A percentile compares a stretch with the other conserved stretches of the same genome.
Evolutionary conservation across 2,329 filamentous ascomycete genomes (phyloP).

Genomic region (Chaetomiaceae sp.): DNA sequence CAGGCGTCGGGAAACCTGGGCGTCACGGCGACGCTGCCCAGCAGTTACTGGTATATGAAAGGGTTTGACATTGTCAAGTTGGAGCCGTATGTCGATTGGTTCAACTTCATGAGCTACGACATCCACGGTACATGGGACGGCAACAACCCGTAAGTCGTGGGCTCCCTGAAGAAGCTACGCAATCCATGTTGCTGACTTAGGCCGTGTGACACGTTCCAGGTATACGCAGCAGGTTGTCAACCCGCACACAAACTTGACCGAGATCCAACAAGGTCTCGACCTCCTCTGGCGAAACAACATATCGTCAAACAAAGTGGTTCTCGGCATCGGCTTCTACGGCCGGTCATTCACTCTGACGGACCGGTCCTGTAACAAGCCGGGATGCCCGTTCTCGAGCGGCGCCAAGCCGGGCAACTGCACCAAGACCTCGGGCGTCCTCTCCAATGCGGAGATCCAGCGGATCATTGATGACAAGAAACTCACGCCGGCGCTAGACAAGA

Average conservation of each 20-base stretch:
- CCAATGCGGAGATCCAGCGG: too few relatives aligned
- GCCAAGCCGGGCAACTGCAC: too few relatives aligned
- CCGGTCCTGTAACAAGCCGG: too few relatives aligned
- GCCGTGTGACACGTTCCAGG: too few relatives aligned
- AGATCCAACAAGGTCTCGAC: background rate
- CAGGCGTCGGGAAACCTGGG: background rate
- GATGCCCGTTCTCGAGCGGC: too few relatives aligned
- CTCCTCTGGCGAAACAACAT: background rate
- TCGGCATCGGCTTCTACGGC: background rate
- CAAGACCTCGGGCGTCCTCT: too few relatives aligned
- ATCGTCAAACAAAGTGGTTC: background rate
- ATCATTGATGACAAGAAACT: too few relatives aligned
- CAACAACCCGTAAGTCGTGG: conserved; percentile 25
- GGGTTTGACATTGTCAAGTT: background rate
- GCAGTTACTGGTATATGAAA: background rate
- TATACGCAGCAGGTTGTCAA: too few relatives aligned
- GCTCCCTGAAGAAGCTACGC: too few relatives aligned
- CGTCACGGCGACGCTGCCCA: background rate
- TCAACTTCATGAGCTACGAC: conserved; percentile 3
- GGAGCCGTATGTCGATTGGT: background rate
- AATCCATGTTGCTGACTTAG: background rate
- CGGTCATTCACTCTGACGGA: too few relatives aligned
- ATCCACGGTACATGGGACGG: background rate
- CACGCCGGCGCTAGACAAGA: too few relatives aligned
- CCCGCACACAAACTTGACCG: background rate